Conservation (phyloP, 352 stramenopile genomes). For the Globisporangium megalacanthum region DNA sequence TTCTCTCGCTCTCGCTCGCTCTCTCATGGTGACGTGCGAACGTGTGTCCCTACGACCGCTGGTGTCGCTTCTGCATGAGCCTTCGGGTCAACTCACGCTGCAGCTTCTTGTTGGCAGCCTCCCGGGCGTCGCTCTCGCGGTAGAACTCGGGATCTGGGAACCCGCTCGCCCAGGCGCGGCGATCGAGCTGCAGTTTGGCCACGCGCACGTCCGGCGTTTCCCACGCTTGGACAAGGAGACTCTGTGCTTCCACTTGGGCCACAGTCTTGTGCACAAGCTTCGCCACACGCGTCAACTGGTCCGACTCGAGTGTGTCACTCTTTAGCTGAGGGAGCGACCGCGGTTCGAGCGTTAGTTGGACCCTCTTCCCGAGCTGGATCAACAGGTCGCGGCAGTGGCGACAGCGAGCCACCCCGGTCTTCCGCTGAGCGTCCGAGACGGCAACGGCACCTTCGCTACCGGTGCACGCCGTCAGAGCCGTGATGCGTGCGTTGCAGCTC, state of each 20-base stretch:
- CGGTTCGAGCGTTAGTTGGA: conserved; percentile 16
- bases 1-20: not conserved
- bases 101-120: conserved; percentile 19
- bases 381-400: conserved; percentile 34
- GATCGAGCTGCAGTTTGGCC: conserved; percentile 29
- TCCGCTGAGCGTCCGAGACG: conserved; percentile 16
- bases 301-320: conserved; percentile 3
- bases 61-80: conserved; percentile 3
- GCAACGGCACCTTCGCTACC: conserved; percentile 7
- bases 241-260: conserved; percentile 20
- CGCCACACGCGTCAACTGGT: conserved; percentile 8
- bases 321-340: not conserved
- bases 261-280: conserved; percentile 20
- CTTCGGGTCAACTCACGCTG: conserved; percentile 26
- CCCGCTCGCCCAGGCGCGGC: conserved; percentile 34
- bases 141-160: conserved; percentile 48
- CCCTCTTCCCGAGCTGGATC: conserved; percentile 37
- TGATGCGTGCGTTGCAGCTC: conserved; percentile 32
- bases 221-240: conserved; percentile 27
- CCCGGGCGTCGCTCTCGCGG: conserved; percentile 20
- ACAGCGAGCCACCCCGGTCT: conserved; percentile 27
- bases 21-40: not conserved
- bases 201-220: conserved; percentile 41
- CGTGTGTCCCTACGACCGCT: too few species aligned
- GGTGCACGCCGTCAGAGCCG: conserved; percentile 14